Conservation (phyloP, 176 grass and related monocot species). For the Thinopyrum elongatum region DNA sequence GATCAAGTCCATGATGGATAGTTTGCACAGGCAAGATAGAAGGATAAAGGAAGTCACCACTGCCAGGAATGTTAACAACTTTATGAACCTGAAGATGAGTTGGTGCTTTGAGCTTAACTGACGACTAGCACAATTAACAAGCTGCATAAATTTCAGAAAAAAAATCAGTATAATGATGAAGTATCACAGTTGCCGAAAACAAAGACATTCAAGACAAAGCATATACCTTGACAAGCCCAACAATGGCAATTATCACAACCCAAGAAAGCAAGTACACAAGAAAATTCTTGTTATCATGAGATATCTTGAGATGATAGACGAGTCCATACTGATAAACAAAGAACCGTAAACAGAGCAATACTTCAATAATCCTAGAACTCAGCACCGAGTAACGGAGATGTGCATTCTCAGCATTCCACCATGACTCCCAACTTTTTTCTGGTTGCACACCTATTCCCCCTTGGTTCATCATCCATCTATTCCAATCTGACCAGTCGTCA, state of each 20-base stretch:
- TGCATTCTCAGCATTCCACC: conserved; percentile 91
- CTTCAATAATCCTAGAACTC: conserved; percentile 81
- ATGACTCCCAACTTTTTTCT: conserved; percentile 96
- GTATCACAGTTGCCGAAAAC: conserved; percentile 4
- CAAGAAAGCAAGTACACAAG: conserved; percentile 90
- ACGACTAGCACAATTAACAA: conserved; percentile 64
- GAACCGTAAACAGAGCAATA: conserved; percentile 73
- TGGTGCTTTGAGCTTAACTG: conserved; percentile 78
- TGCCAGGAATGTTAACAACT: conserved; percentile 68
- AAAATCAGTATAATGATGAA: conserved; percentile 20
- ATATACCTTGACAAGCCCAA: conserved; percentile 86
- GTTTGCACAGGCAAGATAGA: conserved; percentile 66
- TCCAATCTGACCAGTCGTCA: conserved; percentile 92
- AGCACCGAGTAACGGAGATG: conserved; percentile 75
- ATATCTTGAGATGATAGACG: conserved; percentile 94
- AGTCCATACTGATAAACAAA: conserved; percentile 98
- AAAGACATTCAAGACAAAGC: conserved; percentile 6
- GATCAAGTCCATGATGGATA: conserved; percentile 79
- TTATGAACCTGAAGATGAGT: conserved; percentile 85
- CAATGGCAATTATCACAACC: conserved; percentile 80
- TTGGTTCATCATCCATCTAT: conserved; percentile 85
- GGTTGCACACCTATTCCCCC: conserved; percentile 84
- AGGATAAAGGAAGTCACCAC: conserved; percentile 63
- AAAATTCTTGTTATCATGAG: conserved; percentile 84
- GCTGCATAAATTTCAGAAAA: conserved; percentile 36